Base-by-base conservation (phyloP, 768 basidiomycete species). In the Hemileccinum impolitum region DNA sequence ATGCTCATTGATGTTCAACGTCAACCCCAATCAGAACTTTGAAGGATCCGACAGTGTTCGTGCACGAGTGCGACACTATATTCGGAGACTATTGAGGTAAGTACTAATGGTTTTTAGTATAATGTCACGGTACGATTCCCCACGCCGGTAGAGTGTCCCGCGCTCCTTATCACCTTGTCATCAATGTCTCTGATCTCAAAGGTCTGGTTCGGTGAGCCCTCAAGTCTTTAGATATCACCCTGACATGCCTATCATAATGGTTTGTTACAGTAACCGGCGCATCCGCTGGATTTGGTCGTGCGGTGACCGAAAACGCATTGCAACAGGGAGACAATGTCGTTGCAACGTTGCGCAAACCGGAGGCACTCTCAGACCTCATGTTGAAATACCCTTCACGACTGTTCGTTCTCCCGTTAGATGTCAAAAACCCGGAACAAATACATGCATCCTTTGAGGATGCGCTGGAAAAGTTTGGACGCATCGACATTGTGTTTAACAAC, bases 401-500 rank as follows among this genome's bases (percentile, higher is more conserved):
- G 2, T 62, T 75, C 51, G 48, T 71, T 43, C 54, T 75, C 52
- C 59, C 61, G 34, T 58, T 75, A 38, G 75, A 79, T 47, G 74
- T 78, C 35, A 67, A 60, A 18, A 50, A 56, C 18, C 51, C 48
- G 2, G 50, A 54, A 13, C 66, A 73, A 3, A 68, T 75, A 43
- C 52, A 32, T 9, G 54, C 55, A 6, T 72, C 67, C 0, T 78
- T 78, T 50, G 55, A 52, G 13, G 50, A 54, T 39, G 67, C 69
- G 0, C 51, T 68, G 35, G 57, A 63, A 25, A 55, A 53, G 13
- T 78, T 76, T 57, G 75, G 73, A 5, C 60, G 70, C 26, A 53
- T 76, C 14, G 77, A 78, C 44, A 59, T 77, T 42, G 75, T 77
- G 6, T 68, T 72, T 52, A 76, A 71, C 54, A 78, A 77, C 50